Evolutionary conservation across 495 filamentous ascomycete species (phyloP).

Genomic region (Trypethelium eluteriae): DNA sequence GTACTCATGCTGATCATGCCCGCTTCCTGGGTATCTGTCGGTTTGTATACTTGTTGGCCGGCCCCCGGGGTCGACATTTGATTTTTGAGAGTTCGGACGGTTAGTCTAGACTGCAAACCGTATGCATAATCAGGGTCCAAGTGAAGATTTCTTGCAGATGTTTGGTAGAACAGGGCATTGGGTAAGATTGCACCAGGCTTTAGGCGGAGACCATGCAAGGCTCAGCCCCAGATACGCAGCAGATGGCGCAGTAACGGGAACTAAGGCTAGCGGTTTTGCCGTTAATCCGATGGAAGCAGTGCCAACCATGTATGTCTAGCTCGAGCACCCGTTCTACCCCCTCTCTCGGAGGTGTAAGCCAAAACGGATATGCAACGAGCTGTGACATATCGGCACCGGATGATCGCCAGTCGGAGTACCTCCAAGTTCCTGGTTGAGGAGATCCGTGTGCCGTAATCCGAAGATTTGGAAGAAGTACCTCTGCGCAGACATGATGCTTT

Average conservation of each 20-base stretch:
- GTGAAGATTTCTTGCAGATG: not conserved
- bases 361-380: not conserved
- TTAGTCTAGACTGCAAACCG: not conserved
- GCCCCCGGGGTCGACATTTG: not conserved
- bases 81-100: not conserved
- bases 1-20: not conserved
- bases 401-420: not conserved
- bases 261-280: not conserved
- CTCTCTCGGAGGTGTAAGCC: not conserved
- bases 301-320: not conserved
- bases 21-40: not conserved
- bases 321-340: not conserved
- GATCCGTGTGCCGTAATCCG: not conserved
- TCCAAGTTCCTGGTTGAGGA: not conserved
- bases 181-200: not conserved
- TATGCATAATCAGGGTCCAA: not conserved
- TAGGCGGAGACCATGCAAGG: not conserved
- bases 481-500: not conserved
- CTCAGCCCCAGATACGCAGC: constrained; percentile 3
- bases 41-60: not conserved
- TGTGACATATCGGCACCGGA: not conserved
- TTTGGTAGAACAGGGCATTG: not conserved
- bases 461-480: not conserved
- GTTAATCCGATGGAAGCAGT: not conserved
- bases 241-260: not conserved